phyloP scores from a whole-genome alignment of 805 yeast genomes.

The Candida insectorum region DNA sequence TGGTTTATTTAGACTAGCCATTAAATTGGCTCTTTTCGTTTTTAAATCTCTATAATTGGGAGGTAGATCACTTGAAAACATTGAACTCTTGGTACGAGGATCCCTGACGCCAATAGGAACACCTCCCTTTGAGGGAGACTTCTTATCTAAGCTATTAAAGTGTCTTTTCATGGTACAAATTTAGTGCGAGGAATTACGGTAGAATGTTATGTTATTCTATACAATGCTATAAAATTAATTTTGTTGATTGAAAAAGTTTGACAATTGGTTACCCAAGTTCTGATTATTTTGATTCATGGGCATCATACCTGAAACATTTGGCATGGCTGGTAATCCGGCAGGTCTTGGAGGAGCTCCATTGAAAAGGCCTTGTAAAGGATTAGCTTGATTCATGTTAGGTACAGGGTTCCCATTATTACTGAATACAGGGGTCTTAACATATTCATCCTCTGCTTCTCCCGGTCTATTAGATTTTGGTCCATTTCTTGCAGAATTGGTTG shows the following conservation, averaged over 20 bases:
- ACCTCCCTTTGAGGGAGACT: too few relatives aligned
- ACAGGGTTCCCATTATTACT: background rate
- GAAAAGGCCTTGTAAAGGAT: slow-evolving; percentile 51
- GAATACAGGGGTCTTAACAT: background rate
- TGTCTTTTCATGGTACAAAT: too few relatives aligned
- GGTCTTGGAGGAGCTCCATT: slow-evolving; percentile 7
- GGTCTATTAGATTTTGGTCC: slow-evolving; percentile 74
- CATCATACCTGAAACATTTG: slow-evolving; percentile 9
- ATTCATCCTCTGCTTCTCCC: slow-evolving; percentile 42
- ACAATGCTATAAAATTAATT: slow-evolving; percentile 3
- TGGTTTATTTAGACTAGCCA: too few relatives aligned
- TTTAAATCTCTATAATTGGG: too few relatives aligned
- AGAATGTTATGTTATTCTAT: too few relatives aligned
- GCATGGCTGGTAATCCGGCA: background rate
- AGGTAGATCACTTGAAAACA: too few relatives aligned
- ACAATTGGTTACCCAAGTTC: slow-evolving; percentile 26
- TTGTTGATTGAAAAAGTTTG: slow-evolving; percentile 26
- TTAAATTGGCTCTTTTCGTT: too few relatives aligned
- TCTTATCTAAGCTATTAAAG: too few relatives aligned
- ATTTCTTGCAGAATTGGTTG: slow-evolving; percentile 80
- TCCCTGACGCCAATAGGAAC: too few relatives aligned
- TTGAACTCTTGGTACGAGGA: too few relatives aligned
- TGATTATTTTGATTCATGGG: slow-evolving; percentile 2
- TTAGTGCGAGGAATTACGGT: too few relatives aligned
- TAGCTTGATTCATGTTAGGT: slow-evolving; percentile 14